These are phyloP conservation scores for Manihot esculenta DNA, from an alignment of 441 rosid genomes.

Conservation along the genomic window DNA sequence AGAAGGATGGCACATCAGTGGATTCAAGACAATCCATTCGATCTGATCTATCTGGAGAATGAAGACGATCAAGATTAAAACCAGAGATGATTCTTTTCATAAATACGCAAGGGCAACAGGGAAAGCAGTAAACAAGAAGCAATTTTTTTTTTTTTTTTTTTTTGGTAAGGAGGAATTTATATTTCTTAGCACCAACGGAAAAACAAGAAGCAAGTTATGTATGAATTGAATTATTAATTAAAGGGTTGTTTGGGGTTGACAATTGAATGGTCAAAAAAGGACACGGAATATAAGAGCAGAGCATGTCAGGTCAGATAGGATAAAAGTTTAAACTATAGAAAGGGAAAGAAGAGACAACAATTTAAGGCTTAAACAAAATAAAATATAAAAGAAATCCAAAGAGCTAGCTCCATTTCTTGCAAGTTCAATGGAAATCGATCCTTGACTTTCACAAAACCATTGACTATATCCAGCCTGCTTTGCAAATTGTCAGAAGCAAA, in stretches of 20 bases:
- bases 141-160: too few species aligned
- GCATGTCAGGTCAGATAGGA: too few species aligned
- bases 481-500: background rate
- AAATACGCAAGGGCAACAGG: background rate
- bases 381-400: too few species aligned
- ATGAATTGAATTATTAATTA: background rate
- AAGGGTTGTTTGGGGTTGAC: conserved; percentile 14
- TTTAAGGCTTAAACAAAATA: too few species aligned
- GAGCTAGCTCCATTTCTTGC: background rate
- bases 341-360: too few species aligned
- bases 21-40: conserved; percentile 6
- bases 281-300: background rate
- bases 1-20: conserved; percentile 17
- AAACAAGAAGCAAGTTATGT: background rate
- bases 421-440: background rate
- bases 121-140: too few species aligned
- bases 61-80: too few species aligned
- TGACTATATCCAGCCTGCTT: background rate
- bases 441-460: background rate
- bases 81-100: background rate
- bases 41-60: background rate
- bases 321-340: background rate
- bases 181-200: too few species aligned
- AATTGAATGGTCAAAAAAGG: conserved; percentile 19
- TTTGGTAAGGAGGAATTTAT: too few species aligned